Conservation (phyloP, 2,329 filamentous ascomycete species). For the Diaporthe citri region DNA sequence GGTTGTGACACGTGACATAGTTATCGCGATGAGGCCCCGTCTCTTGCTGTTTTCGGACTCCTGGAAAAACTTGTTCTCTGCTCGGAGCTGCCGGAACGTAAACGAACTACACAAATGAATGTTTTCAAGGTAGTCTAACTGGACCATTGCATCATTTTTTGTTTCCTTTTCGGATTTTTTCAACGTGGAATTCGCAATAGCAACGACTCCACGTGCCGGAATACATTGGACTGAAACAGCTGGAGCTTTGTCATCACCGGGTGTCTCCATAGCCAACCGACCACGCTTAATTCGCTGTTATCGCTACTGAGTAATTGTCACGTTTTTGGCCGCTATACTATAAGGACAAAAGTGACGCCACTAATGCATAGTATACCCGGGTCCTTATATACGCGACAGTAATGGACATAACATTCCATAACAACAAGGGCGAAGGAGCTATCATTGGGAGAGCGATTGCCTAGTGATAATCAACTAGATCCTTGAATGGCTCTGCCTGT, state of each 20-base stretch:
- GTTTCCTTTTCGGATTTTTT: not conserved
- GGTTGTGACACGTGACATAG: not conserved
- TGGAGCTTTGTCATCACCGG: not conserved
- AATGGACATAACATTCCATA: not conserved
- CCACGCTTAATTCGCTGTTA: not conserved
- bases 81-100: not conserved
- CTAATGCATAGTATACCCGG: no score
- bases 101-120: not conserved
- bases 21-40: not conserved
- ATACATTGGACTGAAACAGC: not conserved
- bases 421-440: not conserved
- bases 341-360: no score
- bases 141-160: not conserved
- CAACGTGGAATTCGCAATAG: not conserved
- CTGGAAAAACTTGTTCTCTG: not conserved
- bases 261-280: not conserved
- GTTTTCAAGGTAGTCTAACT: rapidly evolving
- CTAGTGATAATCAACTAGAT: not conserved
- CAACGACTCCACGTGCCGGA: not conserved
- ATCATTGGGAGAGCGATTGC: not conserved
- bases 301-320: not conserved
- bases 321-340: no score
- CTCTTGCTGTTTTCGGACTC: not conserved
- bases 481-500: not conserved
- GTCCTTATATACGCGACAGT: no score